phyloP scores from a whole-genome alignment of 2,329 filamentous ascomycete species.

The Pezicula rhizophila region DNA sequence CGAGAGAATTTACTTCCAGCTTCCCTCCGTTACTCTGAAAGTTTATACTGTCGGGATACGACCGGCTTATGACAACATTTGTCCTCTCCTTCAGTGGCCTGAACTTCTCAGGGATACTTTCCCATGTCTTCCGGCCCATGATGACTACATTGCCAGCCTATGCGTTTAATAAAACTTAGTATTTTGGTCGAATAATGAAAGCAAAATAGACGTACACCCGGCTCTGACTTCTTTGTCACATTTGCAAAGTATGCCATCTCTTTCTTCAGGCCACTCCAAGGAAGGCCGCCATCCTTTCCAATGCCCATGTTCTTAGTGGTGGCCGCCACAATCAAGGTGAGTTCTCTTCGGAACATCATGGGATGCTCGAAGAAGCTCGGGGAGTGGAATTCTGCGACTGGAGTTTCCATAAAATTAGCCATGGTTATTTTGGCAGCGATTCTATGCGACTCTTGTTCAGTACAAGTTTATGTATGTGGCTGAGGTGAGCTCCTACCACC shows the following conservation, averaged over 20 bases:
- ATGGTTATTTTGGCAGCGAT: too few species aligned
- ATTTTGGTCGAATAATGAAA: neutral
- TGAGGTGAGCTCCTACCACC: too few species aligned
- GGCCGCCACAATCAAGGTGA: conserved; percentile 92
- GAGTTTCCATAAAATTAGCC: too few species aligned
- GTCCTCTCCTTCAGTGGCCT: conserved; percentile 73
- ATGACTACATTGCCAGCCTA: conserved; percentile 64
- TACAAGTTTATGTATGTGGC: too few species aligned
- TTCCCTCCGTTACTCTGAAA: conserved; percentile 29
- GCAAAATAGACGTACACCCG: conserved; percentile 19
- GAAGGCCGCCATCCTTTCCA: conserved; percentile 69
- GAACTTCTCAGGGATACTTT: conserved; percentile 74
- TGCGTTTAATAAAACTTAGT: neutral
- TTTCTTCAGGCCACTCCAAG: conserved; percentile 81
- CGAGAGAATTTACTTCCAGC: conserved; percentile 53
- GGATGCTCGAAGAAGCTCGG: neutral
- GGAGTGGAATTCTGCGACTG: too few species aligned
- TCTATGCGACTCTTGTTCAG: too few species aligned
- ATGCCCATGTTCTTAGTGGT: conserved; percentile 84
- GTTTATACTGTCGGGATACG: conserved; percentile 14
- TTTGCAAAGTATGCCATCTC: conserved; percentile 96
- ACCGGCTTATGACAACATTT: conserved; percentile 74
- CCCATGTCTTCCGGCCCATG: conserved; percentile 98
- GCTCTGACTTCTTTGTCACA: conserved; percentile 63
- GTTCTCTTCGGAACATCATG: conserved; percentile 35